Evolutionary conservation across 2,329 filamentous ascomycete genomes (phyloP).

Genomic region (Diplodia intermedia): DNA sequence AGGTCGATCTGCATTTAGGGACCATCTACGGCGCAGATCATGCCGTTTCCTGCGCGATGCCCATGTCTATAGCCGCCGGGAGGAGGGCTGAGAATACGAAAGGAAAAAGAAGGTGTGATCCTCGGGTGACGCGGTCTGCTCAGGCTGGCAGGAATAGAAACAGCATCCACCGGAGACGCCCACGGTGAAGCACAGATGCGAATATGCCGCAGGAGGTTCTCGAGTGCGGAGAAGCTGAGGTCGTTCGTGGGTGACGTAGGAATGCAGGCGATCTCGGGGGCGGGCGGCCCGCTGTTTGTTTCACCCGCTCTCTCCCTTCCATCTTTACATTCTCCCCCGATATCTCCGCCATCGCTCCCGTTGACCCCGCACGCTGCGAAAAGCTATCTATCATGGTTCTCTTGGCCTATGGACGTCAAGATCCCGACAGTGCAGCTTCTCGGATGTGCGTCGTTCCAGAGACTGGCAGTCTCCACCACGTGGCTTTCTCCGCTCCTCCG

Average conservation of each 20-base stretch:
- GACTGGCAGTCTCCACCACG: too few relatives aligned
- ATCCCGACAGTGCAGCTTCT: background rate
- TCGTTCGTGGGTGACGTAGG: background rate
- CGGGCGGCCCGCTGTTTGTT: conserved; percentile 8
- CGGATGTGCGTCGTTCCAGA: background rate
- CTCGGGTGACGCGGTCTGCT: conserved; percentile 9
- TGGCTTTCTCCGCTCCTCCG: too few relatives aligned
- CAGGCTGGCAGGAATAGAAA: background rate
- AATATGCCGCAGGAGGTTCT: background rate
- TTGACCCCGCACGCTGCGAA: background rate
- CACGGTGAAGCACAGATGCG: background rate
- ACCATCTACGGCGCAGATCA: background rate
- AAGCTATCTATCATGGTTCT: background rate
- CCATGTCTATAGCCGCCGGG: conserved; percentile 18
- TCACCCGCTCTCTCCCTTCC: background rate
- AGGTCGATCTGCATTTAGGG: conserved; percentile 13
- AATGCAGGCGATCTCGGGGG: background rate
- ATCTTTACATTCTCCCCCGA: background rate
- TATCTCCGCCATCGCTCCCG: background rate
- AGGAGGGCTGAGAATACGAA: conserved; percentile 6
- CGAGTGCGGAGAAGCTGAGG: background rate
- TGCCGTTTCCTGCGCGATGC: background rate
- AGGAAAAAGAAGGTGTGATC: conserved; percentile 24
- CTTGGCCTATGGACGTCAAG: background rate
- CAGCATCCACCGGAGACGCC: background rate